phyloP scores from a whole-genome alignment of 2,329 filamentous ascomycete species.

The Trichoderma simmonsii region DNA sequence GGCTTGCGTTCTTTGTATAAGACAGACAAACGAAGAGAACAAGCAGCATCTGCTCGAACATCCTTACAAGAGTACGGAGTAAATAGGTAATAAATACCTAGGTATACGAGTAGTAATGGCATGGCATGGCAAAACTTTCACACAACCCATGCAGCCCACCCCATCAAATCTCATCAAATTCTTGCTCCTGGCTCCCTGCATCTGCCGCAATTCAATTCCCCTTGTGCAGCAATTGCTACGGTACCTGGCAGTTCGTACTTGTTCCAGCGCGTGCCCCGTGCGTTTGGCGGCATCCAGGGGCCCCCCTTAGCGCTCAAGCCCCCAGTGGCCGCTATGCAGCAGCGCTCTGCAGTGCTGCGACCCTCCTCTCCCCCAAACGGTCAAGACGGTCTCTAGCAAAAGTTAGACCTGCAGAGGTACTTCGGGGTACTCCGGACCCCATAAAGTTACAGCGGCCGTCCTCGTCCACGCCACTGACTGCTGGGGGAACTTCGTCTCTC shows the following conservation, averaged over 20 bases:
- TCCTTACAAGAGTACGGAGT: not conserved
- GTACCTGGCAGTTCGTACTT: constrained; percentile 17
- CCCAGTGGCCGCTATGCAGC: not conserved
- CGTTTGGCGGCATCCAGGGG: constrained; percentile 10
- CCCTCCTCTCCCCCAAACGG: not conserved
- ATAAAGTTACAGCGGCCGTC: not conserved
- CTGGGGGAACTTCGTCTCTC: not conserved
- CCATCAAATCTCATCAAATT: constrained; percentile 1
- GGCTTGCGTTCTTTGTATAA: not conserved
- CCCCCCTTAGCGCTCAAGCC: not conserved
- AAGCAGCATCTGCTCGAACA: not conserved
- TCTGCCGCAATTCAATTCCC: constrained; percentile 13
- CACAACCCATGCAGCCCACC: not conserved
- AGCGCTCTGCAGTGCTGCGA: constrained; percentile 5
- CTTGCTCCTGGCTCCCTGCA: constrained; percentile 17
- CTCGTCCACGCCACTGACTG: constrained; percentile 12
- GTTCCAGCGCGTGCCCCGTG: constrained; percentile 7
- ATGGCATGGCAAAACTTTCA: not conserved
- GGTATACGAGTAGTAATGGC: not conserved
- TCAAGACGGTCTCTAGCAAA: not conserved
- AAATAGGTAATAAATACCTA: not conserved
- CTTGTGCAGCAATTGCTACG: constrained; percentile 11
- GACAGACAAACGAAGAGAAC: not conserved
- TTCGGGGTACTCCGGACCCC: constrained; percentile 21
- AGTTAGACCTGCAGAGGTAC: constrained; percentile 4